A percentile compares a stretch with the other conserved stretches of the same genome.
Conservation (phyloP, 495 filamentous ascomycete species). For the Penicillium simplicissimum region DNA sequence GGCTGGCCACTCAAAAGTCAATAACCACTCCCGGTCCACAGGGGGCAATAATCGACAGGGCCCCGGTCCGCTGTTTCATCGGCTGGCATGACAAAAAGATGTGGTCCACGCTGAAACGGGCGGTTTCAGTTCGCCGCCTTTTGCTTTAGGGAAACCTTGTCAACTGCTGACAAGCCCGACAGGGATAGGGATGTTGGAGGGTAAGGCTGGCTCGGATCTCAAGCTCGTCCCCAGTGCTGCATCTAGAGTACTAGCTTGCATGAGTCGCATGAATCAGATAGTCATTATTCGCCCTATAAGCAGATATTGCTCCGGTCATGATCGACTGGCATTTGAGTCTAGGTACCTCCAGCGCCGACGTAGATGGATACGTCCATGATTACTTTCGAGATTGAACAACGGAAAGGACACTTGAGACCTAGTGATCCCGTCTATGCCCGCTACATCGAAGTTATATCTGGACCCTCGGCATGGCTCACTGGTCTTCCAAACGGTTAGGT, state of each 20-base stretch:
- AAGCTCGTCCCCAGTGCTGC: too few relatives aligned
- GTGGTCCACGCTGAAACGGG: slow-evolving; percentile 12
- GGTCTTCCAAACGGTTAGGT: too few relatives aligned
- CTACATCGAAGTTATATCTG: too few relatives aligned
- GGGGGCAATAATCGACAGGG: slow-evolving; percentile 8
- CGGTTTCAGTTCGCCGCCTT: slow-evolving; percentile 13
- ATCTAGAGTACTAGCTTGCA: not conserved
- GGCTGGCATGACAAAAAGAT: slow-evolving; percentile 17
- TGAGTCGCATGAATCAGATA: not conserved
- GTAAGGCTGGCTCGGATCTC: not conserved
- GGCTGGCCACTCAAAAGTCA: not conserved
- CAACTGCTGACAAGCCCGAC: not conserved
- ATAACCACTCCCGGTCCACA: slow-evolving; percentile 2
- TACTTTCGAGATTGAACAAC: not conserved
- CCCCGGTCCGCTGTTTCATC: slow-evolving; percentile 22
- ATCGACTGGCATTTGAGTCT: not conserved
- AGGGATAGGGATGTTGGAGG: not conserved
- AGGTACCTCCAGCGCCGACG: not conserved
- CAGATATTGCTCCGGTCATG: not conserved
- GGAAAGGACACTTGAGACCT: not conserved
- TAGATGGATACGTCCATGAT: too few relatives aligned
- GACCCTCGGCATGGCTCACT: too few relatives aligned
- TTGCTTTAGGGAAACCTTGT: slow-evolving; percentile 5
- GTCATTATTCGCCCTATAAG: not conserved
- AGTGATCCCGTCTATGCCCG: too few relatives aligned